Percentiles rank a stretch among this genome's conserved stretches.
phyloP scores from a whole-genome alignment of 2,329 filamentous ascomycete genomes.

The Diaporthe vexans region DNA sequence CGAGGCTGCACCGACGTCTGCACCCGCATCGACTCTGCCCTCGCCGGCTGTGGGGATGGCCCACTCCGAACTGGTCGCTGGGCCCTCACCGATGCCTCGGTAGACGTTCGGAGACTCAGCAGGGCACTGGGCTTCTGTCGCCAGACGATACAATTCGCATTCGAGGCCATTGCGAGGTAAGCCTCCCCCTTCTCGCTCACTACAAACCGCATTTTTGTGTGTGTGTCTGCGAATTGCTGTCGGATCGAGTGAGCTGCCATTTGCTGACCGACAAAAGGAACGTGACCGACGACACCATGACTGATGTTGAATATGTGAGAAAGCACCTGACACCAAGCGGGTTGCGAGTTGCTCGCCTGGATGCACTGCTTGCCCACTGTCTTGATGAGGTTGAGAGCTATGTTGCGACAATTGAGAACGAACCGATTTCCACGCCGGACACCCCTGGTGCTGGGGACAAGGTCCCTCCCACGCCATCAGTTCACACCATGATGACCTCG shows the following conservation, averaged over 20 bases:
- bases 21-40: slow-evolving; percentile 31
- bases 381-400: slow-evolving; percentile 37
- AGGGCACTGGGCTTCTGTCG: slow-evolving; percentile 34
- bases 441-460: neutral
- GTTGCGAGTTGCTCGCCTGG: slow-evolving; percentile 7
- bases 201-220: neutral
- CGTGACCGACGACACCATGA: neutral
- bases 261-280: slow-evolving; percentile 20
- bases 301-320: slow-evolving; percentile 32
- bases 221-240: neutral
- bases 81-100: slow-evolving; percentile 35
- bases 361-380: slow-evolving; percentile 31
- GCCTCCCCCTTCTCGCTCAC: slow-evolving; percentile 5
- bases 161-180: slow-evolving; percentile 37
- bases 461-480: slow-evolving; percentile 16
- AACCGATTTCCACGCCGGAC: neutral
- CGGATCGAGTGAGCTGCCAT: neutral
- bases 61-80: slow-evolving; percentile 36
- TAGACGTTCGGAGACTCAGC: slow-evolving; percentile 32
- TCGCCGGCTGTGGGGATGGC: slow-evolving; percentile 36
- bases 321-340: slow-evolving; percentile 15
- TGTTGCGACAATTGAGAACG: neutral
- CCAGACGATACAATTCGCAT: slow-evolving; percentile 33
- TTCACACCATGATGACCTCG: slow-evolving; percentile 30
- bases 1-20: slow-evolving; percentile 36